A percentile compares a stretch with the other conserved stretches of the same genome.
phyloP scores from a whole-genome alignment of 352 stramenopile genomes.

The Phytophthora pistaciae region DNA sequence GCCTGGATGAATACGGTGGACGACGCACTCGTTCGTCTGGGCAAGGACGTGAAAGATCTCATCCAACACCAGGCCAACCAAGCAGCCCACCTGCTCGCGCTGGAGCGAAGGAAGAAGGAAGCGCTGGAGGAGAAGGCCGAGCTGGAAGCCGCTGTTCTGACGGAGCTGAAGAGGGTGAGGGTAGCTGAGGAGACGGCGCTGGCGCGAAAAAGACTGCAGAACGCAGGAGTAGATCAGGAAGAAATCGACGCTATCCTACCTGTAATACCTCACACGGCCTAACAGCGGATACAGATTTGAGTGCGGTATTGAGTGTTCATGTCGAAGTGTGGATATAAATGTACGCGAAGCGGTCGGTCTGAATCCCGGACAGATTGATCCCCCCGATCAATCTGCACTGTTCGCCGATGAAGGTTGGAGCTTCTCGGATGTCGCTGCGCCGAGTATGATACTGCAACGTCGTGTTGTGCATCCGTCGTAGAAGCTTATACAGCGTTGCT shows the following conservation, averaged over 20 bases:
- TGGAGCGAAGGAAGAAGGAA: conserved; percentile 26
- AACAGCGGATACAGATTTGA: background rate
- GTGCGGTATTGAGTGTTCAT: background rate
- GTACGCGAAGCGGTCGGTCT: background rate
- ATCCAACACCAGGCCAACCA: conserved; percentile 17
- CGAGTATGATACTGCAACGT: background rate
- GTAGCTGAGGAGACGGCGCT: conserved; percentile 36
- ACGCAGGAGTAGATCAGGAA: conserved; percentile 27
- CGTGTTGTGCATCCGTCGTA: conserved; percentile 9
- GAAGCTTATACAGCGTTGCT: too few species aligned
- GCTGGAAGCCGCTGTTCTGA: conserved; percentile 20
- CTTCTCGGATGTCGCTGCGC: too few species aligned
- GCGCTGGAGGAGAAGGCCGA: conserved; percentile 10
- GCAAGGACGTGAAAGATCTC: conserved; percentile 20
- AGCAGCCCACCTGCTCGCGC: conserved; percentile 8
- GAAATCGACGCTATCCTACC: conserved; percentile 36
- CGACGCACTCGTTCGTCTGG: conserved; percentile 15
- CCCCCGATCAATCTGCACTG: background rate
- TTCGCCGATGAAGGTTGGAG: too few species aligned
- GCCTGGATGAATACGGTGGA: conserved; percentile 41
- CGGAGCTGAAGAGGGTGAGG: conserved; percentile 25
- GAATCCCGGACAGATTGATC: background rate
- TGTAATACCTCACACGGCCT: conserved; percentile 22
- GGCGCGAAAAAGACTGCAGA: conserved; percentile 30
- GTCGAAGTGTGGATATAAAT: background rate